A percentile compares a stretch with the other conserved stretches of the same genome.
Conservation (phyloP, 768 basidiomycete species). For the Hebeloma cylindrosporum region DNA sequence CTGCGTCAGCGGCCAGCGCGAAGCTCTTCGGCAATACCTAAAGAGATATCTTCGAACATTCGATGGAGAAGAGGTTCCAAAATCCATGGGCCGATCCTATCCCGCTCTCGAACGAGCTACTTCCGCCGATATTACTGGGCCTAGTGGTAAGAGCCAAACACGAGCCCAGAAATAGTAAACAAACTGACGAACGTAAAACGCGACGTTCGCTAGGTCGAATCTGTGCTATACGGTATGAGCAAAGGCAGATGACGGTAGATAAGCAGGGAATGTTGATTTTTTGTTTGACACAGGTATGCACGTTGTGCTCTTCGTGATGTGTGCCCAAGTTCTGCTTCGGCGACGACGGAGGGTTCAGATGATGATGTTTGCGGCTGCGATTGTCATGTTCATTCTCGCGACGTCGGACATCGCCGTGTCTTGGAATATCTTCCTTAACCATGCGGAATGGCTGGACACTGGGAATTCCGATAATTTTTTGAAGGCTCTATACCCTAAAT, state of each 20-base stretch:
- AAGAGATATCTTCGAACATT: too few species aligned
- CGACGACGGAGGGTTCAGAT: constrained; percentile 13
- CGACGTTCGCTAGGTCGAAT: constrained; percentile 21
- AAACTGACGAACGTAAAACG: not conserved
- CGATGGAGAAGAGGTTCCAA: too few species aligned
- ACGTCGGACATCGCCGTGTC: constrained; percentile 25
- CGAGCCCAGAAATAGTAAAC: not conserved
- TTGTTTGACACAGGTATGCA: constrained; percentile 25
- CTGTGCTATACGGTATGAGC: constrained; percentile 28
- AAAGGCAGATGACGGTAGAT: not conserved
- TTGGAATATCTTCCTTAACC: constrained; percentile 13
- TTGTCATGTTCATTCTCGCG: constrained; percentile 21
- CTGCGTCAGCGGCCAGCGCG: too few species aligned
- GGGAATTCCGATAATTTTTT: constrained; percentile 8
- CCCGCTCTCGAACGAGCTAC: not conserved
- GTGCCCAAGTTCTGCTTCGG: constrained; percentile 17
- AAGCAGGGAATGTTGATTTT: not conserved
- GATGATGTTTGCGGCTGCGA: constrained; percentile 17
- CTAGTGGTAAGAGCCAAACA: constrained; percentile 10
- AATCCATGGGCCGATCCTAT: constrained; percentile 8
- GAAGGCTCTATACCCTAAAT: constrained; percentile 22
- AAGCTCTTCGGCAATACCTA: too few species aligned
- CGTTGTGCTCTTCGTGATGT: constrained; percentile 29
- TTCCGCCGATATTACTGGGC: constrained; percentile 11
- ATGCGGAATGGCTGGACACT: constrained; percentile 9